A percentile compares a stretch with the other conserved stretches of the same genome.
phyloP scores from a whole-genome alignment of 768 basidiomycete species.

The Termitomyces sp. region DNA sequence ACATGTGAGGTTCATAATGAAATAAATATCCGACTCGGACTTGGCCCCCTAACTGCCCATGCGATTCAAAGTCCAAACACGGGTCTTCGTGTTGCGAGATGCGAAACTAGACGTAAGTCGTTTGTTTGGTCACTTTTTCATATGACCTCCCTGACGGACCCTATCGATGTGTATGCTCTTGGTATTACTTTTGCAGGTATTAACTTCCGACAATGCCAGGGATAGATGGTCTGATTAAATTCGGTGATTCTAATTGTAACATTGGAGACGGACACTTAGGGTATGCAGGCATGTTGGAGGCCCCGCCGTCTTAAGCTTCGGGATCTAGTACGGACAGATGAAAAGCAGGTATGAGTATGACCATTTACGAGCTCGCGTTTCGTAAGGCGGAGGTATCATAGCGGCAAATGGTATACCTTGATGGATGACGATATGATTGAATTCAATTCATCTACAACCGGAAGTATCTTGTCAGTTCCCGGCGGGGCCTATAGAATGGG shows the following conservation, averaged over 20 bases:
- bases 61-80: background rate
- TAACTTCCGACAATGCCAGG: background rate
- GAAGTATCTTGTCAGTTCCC: background rate
- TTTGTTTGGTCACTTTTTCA: background rate
- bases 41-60: too few species aligned
- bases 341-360: background rate
- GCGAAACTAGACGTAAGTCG: background rate
- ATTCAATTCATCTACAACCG: background rate
- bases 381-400: background rate
- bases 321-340: background rate
- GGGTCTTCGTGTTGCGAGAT: background rate
- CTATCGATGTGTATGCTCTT: background rate
- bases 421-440: background rate
- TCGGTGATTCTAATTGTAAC: background rate
- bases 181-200: background rate
- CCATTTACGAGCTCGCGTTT: background rate
- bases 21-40: background rate
- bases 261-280: background rate
- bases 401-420: background rate
- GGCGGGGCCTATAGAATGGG: background rate
- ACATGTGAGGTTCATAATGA: background rate
- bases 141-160: background rate
- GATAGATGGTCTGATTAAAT: background rate
- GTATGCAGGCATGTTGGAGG: background rate
- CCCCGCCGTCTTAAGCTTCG: background rate